These are phyloP conservation scores for Entelexis paramagnoliae DNA, from an alignment of 1,139 yeast species.

Conservation along the genomic window DNA sequence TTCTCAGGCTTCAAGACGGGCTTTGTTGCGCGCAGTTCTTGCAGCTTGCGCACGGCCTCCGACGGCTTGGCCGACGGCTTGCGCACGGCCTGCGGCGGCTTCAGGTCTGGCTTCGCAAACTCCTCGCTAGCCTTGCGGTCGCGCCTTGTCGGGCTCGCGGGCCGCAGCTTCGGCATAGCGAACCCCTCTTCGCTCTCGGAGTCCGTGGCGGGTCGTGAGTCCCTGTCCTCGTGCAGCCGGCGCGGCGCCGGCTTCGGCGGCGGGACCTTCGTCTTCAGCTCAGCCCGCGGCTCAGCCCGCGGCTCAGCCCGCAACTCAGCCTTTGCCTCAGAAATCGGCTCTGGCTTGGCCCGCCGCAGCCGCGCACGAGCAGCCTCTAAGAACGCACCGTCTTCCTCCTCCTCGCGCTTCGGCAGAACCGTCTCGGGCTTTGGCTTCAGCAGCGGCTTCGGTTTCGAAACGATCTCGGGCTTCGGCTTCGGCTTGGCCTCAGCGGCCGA, in stretches of 20 bases:
- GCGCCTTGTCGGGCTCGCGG: not conserved
- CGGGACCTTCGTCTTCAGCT: not conserved
- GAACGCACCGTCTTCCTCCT: conserved; percentile 18
- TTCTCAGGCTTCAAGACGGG: conserved; percentile 16
- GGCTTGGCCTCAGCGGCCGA: not conserved
- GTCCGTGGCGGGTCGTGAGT: not conserved
- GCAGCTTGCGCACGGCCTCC: conserved; percentile 20
- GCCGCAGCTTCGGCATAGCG: conserved; percentile 12
- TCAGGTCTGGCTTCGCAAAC: conserved; percentile 9
- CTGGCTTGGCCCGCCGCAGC: conserved; percentile 5
- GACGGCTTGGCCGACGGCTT: conserved; percentile 15
- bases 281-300: not conserved
- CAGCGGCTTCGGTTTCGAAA: conserved; percentile 1
- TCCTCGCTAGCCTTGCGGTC: not conserved
- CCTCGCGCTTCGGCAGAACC: conserved; percentile 10
- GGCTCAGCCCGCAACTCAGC: not conserved
- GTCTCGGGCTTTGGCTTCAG: conserved; percentile 13
- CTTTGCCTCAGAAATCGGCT: too few species aligned
- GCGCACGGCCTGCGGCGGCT: conserved; percentile 18
- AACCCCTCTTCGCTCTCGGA: conserved; percentile 6
- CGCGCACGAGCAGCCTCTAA: conserved; percentile 14
- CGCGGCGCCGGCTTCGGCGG: conserved; percentile 4
- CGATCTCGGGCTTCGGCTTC: not conserved
- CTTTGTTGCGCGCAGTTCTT: conserved; percentile 19
- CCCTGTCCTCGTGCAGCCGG: not conserved